These are phyloP conservation scores for Cyberlindnera lachancei DNA, from an alignment of 805 yeast genomes.

Conservation along the genomic window DNA sequence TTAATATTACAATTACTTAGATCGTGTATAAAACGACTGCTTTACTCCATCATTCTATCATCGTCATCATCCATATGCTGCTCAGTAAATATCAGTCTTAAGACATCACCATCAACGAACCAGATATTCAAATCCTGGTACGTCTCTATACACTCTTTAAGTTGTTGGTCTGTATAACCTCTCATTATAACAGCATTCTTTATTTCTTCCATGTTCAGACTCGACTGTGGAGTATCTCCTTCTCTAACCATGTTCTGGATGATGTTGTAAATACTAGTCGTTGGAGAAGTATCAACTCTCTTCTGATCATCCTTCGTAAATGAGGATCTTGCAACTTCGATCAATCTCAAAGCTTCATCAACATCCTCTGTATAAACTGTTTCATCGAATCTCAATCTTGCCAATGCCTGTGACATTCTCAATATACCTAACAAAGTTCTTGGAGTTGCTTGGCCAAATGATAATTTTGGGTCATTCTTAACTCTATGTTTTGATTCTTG, in stretches of 20 bases:
- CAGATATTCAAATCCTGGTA: conserved; percentile 68
- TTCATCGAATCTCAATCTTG: conserved; percentile 76
- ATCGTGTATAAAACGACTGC: too few relatives aligned
- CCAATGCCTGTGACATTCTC: conserved; percentile 91
- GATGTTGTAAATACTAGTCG: conserved; percentile 64
- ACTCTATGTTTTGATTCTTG: conserved; percentile 82
- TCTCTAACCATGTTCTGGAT: conserved; percentile 51
- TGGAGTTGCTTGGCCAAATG: conserved; percentile 91
- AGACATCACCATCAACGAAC: conserved; percentile 65
- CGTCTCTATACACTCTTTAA: conserved; percentile 67
- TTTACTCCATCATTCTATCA: conserved; percentile 7
- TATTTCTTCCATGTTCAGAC: conserved; percentile 39
- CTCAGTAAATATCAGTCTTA: conserved; percentile 41
- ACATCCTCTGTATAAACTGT: conserved; percentile 73
- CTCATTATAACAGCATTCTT: conserved; percentile 62
- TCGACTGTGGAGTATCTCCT: conserved; percentile 25
- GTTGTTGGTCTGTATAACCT: conserved; percentile 78
- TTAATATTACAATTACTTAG: too few relatives aligned
- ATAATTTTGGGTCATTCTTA: conserved; percentile 52
- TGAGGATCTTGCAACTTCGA: conserved; percentile 82
- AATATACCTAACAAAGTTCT: conserved; percentile 87
- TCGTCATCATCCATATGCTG: conserved; percentile 9
- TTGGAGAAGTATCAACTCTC: conserved; percentile 53
- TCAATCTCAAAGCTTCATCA: conserved; percentile 87
- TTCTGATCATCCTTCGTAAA: conserved; percentile 45